Conservation (phyloP, 163 green algal species). For the Scenedesmus sp. region DNA sequence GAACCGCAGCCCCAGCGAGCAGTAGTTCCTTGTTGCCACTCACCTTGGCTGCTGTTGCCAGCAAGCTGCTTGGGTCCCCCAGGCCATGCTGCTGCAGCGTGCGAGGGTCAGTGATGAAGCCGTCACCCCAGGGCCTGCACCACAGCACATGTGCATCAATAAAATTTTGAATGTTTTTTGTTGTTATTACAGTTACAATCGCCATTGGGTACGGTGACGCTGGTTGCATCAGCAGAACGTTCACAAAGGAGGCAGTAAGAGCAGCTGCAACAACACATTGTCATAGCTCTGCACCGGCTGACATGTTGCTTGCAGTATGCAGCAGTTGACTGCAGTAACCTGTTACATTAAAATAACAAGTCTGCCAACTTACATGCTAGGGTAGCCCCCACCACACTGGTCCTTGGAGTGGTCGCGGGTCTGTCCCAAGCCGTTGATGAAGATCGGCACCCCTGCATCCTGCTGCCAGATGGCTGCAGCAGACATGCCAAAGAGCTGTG, state of each 20-base stretch:
- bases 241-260: not conserved
- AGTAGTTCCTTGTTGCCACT: too few relatives aligned
- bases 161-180: too few relatives aligned
- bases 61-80: not conserved
- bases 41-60: constrained; percentile 8
- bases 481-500: not conserved
- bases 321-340: too few relatives aligned
- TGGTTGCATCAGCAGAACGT: too few relatives aligned
- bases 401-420: not conserved
- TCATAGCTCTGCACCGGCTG: not conserved
- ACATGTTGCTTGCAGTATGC: not conserved
- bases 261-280: not conserved
- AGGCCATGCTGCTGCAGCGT: constrained; percentile 8
- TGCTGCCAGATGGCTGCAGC: constrained; percentile 12
- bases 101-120: constrained; percentile 22
- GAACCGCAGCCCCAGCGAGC: too few relatives aligned
- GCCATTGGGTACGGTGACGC: too few relatives aligned
- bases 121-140: constrained; percentile 40
- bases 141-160: not conserved
- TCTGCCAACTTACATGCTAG: constrained; percentile 1
- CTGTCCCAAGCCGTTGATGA: constrained; percentile 44
- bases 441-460: not conserved
- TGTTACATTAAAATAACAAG: too few relatives aligned
- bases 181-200: too few relatives aligned
- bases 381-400: not conserved